Evolutionary conservation across 805 yeast genomes (phyloP), one percentile per base, ranked within the genome.

Genomic region (Hanseniaspora osmophila): DNA sequence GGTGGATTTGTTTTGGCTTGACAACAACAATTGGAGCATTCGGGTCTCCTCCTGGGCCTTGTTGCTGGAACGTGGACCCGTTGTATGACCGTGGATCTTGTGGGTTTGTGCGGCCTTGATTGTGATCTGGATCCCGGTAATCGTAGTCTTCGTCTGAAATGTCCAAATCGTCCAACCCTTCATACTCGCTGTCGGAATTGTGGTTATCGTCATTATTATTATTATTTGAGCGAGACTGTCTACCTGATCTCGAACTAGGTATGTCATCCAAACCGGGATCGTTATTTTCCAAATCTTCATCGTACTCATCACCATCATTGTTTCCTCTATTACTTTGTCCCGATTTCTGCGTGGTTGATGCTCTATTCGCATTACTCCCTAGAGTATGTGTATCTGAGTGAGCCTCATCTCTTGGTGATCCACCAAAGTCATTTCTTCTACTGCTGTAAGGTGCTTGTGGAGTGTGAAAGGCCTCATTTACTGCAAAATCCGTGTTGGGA

Each of bases 1-100:
- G 66, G 44, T 60, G 60, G 39, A 62, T 49, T n/a, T 63, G 58
- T 48, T 59, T 61, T 38, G 66, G 66, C 45, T 58, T 60, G 32
- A 62, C 63, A 57, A 60, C 54, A 48, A 62, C 48, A n/a, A 39
- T 33, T 12, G 48, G 40, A 18, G 37, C 41, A 3, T 46, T 40
- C 10, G 22, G 15, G n/a, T 16, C 12, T 15, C 40, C 22, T 10
- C 22, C 22, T 6, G 7, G 22, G 7, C 12, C 29, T 15, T 37
- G 40, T 10, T 9, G 16, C 15, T 33, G 37, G 15, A 33, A 33
- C 15, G 16, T 33, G 15, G 15, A 9, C 12, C 33, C 33, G 33
- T 30, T 30, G 12, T 12, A 9, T 10, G 33, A 30, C 33, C 9
- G 9, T 9, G 9, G 9, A 12, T 30, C 12, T 9, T 30, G 12